Conservation (phyloP, 83 land plant species). For the Diphasiastrum complanatum region DNA sequence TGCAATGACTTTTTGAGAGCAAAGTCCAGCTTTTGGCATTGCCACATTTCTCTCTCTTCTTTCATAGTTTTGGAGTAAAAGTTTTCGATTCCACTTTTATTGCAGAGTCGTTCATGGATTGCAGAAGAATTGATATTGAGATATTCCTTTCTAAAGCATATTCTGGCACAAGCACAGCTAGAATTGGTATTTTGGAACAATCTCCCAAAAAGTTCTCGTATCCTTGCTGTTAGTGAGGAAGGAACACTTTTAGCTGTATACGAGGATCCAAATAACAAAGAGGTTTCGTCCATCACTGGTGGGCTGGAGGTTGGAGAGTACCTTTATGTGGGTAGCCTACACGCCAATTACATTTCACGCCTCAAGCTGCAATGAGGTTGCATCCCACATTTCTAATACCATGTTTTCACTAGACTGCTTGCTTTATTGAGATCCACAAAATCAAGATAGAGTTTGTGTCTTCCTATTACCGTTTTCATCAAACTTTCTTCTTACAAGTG, state of each 20-base stretch:
- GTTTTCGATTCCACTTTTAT: neutral
- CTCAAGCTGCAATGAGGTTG: too few relatives aligned
- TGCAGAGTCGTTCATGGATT: neutral
- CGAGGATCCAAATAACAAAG: neutral
- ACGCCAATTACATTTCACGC: conserved; percentile 1
- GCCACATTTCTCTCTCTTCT: neutral
- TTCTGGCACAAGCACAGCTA: neutral
- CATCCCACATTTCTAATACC: too few relatives aligned
- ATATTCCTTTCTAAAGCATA: too few relatives aligned
- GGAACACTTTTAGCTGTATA: neutral
- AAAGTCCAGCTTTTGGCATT: neutral
- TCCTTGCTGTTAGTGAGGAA: conserved; percentile 1
- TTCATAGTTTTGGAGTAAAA: neutral
- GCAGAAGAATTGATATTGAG: neutral
- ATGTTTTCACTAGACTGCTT: too few relatives aligned
- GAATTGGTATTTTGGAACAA: too few relatives aligned
- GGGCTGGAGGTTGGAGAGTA: conserved; percentile 9
- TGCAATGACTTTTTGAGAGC: neutral
- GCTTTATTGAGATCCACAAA: too few relatives aligned
- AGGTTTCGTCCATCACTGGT: neutral
- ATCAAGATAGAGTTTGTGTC: too few relatives aligned
- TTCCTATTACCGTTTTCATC: too few relatives aligned
- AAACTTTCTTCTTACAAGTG: too few relatives aligned
- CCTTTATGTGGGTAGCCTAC: conserved; percentile 8
- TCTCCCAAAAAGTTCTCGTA: neutral